A percentile compares a stretch with the other conserved stretches of the same genome.
Evolutionary conservation across 495 filamentous ascomycete genomes (phyloP).

Genomic region (Bacidia rubella): DNA sequence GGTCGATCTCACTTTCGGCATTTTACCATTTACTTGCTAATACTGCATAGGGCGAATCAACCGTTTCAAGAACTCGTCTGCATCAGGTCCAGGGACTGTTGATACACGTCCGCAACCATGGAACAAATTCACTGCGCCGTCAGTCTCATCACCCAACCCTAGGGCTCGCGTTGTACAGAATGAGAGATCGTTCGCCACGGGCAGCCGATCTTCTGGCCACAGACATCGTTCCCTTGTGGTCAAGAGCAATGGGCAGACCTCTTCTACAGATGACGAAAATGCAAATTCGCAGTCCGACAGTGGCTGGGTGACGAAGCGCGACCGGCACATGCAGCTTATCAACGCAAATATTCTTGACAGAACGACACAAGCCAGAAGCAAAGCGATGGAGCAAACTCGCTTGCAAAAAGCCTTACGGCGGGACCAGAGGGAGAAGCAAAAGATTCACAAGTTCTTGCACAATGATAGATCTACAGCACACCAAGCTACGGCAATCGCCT

Average conservation of each 20-base stretch:
- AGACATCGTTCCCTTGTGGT: slow-evolving; percentile 59
- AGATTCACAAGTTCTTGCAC: slow-evolving; percentile 34
- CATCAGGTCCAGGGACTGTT: slow-evolving; percentile 14
- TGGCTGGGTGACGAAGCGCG: slow-evolving; percentile 65
- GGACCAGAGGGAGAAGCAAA: slow-evolving; percentile 52
- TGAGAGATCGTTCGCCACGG: not conserved
- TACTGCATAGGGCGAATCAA: slow-evolving; percentile 58
- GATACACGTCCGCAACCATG: slow-evolving; percentile 2
- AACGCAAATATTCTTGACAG: slow-evolving; percentile 73
- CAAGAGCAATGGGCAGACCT: slow-evolving; percentile 39
- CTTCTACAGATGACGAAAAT: slow-evolving; percentile 26
- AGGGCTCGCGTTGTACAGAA: not conserved
- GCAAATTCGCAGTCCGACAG: slow-evolving; percentile 20
- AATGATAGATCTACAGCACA: slow-evolving; percentile 3
- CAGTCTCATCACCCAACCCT: slow-evolving; percentile 18
- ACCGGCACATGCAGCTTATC: slow-evolving; percentile 81
- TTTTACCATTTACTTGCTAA: slow-evolving; percentile 22
- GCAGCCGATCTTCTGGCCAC: not conserved
- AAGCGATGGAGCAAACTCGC: slow-evolving; percentile 60
- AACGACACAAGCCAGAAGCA: slow-evolving; percentile 51
- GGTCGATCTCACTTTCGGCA: slow-evolving; percentile 31
- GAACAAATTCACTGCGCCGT: slow-evolving; percentile 10
- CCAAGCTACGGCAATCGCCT: slow-evolving; percentile 20
- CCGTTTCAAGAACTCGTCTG: slow-evolving; percentile 53
- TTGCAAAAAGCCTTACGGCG: slow-evolving; percentile 44